phyloP scores from a whole-genome alignment of 768 basidiomycete genomes.

The Cystoderma amianthinum region DNA sequence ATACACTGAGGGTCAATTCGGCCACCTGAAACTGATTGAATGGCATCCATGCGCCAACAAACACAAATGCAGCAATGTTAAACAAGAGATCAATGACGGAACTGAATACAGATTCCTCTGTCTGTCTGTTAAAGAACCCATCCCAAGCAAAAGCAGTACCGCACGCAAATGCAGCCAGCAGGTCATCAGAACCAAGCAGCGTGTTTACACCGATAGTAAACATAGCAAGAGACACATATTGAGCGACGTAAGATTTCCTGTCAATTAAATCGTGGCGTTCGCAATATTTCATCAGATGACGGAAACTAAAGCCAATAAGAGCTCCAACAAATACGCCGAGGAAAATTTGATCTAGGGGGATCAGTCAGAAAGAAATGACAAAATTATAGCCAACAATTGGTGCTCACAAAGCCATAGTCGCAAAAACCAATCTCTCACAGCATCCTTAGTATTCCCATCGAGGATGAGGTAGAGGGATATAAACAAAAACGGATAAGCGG shows the following conservation, averaged over 20 bases:
- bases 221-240: slow-evolving; percentile 80
- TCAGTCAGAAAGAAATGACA: neutral
- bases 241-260: slow-evolving; percentile 90
- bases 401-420: slow-evolving; percentile 78
- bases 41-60: slow-evolving; percentile 97
- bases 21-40: slow-evolving; percentile 71
- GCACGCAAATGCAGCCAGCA: slow-evolving; percentile 91
- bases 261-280: slow-evolving; percentile 84
- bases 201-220: slow-evolving; percentile 81
- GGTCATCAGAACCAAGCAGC: slow-evolving; percentile 87
- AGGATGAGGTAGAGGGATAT: slow-evolving; percentile 84
- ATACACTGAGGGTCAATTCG: slow-evolving; percentile 64
- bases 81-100: slow-evolving; percentile 95
- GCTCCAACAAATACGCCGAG: slow-evolving; percentile 73
- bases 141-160: slow-evolving; percentile 98
- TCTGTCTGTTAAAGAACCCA: slow-evolving; percentile 88
- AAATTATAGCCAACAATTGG: slow-evolving; percentile 11
- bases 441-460: slow-evolving; percentile 50
- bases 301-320: slow-evolving; percentile 68
- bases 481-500: slow-evolving; percentile 91
- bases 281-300: slow-evolving; percentile 92
- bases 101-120: slow-evolving; percentile 91
- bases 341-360: slow-evolving; percentile 60
- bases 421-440: slow-evolving; percentile 85
- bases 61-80: slow-evolving; percentile 93